Evolutionary conservation across 2,329 filamentous ascomycete genomes (phyloP), one percentile per base, ranked within the genome.

Genomic region (Ophiostoma himal-ulmi): DNA sequence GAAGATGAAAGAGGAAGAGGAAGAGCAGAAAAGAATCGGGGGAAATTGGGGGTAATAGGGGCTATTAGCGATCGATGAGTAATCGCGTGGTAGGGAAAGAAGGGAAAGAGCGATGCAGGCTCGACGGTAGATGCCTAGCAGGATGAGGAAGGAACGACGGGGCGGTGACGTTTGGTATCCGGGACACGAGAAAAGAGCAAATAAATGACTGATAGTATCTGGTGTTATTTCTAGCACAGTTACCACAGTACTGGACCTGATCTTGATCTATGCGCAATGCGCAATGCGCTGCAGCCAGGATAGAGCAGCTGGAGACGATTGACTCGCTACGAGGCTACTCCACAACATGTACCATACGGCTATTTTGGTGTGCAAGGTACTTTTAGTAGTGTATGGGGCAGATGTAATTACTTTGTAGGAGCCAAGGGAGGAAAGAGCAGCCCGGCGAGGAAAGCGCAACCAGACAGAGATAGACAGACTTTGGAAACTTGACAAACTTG

Each of bases 261-360:
- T 57, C 52, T 57, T 57, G 52, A 26, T 57, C 52, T 57, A 26
- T 57, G 52, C 52, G 52, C 52, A 57, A 57, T 57, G 52, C 52
- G 44, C 44, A 48, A 48, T 44, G 41, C 44, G 52, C 52, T 57
- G 52, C 52, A 22, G 52, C 52, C 52, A 57, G 52, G 52, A 22
- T 17, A 57, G n/a, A 26, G 52, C 52, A 57, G 26, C 52, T 57
- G 52, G 52, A 26, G 52, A 48, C 44, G 17, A 48, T 48, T 48
- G 44, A 48, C 44, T 57, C 3, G 30, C 30, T 30, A 30, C 30
- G 30, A 30, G 30, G 30, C n/a, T 13, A 1, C 48, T 48, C 44
- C 44, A 48, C 44, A 48, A n/a, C 44, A 17, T 26, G 52, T 5
- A 57, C 7, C 52, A n/a, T 57, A 10, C 52, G 4, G 52, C 52